Evolutionary conservation across 2,329 filamentous ascomycete species (phyloP).

Genomic region (Beauveria sp.): DNA sequence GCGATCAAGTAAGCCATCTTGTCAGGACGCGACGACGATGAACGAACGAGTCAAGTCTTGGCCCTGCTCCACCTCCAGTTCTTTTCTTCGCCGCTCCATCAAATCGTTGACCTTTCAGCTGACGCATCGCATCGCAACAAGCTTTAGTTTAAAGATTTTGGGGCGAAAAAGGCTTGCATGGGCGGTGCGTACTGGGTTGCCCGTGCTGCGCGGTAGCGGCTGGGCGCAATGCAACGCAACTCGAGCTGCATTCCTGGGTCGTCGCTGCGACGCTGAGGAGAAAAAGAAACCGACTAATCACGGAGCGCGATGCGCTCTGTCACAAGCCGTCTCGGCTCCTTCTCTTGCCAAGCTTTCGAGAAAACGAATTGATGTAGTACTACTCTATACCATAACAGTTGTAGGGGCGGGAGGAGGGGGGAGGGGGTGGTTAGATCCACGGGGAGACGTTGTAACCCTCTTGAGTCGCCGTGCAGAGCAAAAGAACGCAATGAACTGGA

Average conservation of each 20-base stretch:
- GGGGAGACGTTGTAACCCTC: too few species aligned
- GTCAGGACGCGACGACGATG: not conserved
- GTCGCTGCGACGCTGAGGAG: not conserved
- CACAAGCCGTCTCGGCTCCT: not conserved
- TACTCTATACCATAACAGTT: not conserved
- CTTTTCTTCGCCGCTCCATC: not conserved
- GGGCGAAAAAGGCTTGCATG: not conserved
- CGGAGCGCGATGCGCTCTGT: not conserved
- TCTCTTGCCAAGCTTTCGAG: not conserved
- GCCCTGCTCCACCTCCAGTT: not conserved
- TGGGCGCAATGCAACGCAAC: not conserved
- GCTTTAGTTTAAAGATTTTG: slow-evolving; percentile 5
- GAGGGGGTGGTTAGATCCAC: too few species aligned
- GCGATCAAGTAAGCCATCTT: not conserved
- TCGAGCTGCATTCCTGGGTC: not conserved
- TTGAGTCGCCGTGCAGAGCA: too few species aligned
- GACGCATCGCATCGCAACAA: slow-evolving; percentile 1
- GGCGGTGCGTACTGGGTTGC: not conserved
- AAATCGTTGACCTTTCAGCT: not conserved
- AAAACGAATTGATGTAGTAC: too few species aligned
- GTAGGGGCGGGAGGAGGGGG: not conserved
- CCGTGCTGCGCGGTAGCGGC: slow-evolving; percentile 5
- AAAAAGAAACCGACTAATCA: not conserved
- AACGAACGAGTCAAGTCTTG: not conserved
- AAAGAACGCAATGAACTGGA: too few species aligned